These are phyloP conservation scores for Mycena citricolor DNA, from an alignment of 1,284 basidiomycete species.

Conservation along the genomic window DNA sequence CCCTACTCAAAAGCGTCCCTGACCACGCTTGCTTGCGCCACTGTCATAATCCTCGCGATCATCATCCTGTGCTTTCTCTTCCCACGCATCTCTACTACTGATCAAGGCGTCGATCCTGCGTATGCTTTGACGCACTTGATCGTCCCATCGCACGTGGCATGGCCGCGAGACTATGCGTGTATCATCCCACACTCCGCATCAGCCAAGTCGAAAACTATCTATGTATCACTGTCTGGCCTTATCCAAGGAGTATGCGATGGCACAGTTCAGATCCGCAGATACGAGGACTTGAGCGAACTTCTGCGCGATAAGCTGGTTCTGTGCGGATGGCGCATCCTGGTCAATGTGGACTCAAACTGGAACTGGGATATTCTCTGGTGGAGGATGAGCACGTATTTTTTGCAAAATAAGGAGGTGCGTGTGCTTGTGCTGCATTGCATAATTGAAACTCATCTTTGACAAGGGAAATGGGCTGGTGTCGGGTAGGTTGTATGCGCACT, in stretches of 20 bases:
- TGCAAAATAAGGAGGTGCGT: constrained; percentile 7
- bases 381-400: constrained; percentile 14
- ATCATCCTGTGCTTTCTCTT: constrained; percentile 1
- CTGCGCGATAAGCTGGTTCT: constrained; percentile 29
- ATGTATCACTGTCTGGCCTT: constrained; percentile 26
- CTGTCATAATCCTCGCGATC: neutral
- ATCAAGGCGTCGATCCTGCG: constrained; percentile 11
- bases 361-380: constrained; percentile 25
- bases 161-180: constrained; percentile 29
- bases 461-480: no score
- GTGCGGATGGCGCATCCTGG: constrained; percentile 32
- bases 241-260: constrained; percentile 30
- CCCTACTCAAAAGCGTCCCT: no score
- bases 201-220: constrained; percentile 23
- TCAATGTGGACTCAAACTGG: constrained; percentile 27
- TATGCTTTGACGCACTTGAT: constrained; percentile 33
- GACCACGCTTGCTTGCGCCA: neutral
- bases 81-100: neutral
- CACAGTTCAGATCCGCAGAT: constrained; percentile 35
- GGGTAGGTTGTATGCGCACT: no score
- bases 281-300: constrained; percentile 30
- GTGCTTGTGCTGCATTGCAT: neutral
- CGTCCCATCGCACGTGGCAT: constrained; percentile 33
- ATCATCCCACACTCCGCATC: constrained; percentile 21
- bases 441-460: no score